Evolutionary conservation across 2,329 filamentous ascomycete genomes (phyloP), one percentile per base, ranked within the genome.

Genomic region (Chrysoporthe puriensis): DNA sequence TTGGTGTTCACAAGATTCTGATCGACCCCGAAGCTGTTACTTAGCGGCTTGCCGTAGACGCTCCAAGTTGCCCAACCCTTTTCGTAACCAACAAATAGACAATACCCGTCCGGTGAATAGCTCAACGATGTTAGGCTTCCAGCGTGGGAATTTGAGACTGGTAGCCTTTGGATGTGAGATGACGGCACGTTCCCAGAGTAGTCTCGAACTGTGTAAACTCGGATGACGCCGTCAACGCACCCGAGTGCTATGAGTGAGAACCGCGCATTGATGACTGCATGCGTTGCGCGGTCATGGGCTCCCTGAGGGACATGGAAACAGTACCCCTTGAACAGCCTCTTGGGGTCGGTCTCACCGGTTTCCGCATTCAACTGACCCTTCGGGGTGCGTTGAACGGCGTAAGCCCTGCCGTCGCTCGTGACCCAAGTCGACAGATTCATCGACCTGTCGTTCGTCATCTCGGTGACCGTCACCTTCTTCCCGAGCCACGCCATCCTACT

Each of bases 391-490:
- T 98, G 96, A 34, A 98, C 94, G 21, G 95, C 94, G 79, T 96
- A 98, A 1, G 90, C 94, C 76, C 89, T 89, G 7, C 96, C 96
- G 73, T 96, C 94, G 74, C 85, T 91, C 5, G 93, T 96, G 66
- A 97, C 88, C 96, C 96, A 99, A 11, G 94, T 93, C 11, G 92
- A 90, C 14, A 99, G 83, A 74, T 97, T 97, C 94, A 99, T 99
- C 0, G 96, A 95, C 69, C 95, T 88, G 77, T 99, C 96, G 76
- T 97, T 90, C 1, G 95, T 91, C 91, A 99, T 96, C 74, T 96
- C 92, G 21, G 85, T 83, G 64, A 98, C 88, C 1, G 85, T 88
- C 1, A 86, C 84, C 78, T 92, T 95, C 77, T 92, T 94, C 63
- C 90, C 88, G 32, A 97, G 80, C 90, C 94, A 97, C 60, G 87